Evolutionary conservation across 2,329 filamentous ascomycete genomes (phyloP).

Genomic region (Pezicula carpinea): DNA sequence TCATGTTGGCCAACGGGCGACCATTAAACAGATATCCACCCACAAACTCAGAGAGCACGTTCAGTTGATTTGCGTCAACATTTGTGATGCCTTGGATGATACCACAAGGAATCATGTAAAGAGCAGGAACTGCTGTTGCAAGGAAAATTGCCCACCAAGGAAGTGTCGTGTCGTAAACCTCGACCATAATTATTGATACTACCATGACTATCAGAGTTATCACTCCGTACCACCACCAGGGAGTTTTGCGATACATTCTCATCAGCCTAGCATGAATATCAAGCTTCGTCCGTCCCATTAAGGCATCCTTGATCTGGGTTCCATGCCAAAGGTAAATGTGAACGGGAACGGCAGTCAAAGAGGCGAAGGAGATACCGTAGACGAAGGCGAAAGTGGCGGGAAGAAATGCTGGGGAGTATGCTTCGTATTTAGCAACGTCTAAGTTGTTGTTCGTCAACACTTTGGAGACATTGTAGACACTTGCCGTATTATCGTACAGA

Average conservation of each 20-base stretch:
- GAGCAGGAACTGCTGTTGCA: conserved; percentile 21
- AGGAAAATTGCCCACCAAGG: conserved; percentile 24
- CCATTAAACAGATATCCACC: conserved; percentile 64
- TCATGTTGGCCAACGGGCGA: conserved; percentile 66
- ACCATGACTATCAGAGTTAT: conserved; percentile 27
- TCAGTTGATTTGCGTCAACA: conserved; percentile 49
- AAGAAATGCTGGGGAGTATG: conserved; percentile 64
- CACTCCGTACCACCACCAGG: conserved; percentile 49
- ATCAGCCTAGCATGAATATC: conserved; percentile 52
- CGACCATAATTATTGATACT: conserved; percentile 27
- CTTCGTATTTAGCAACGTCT: conserved; percentile 57
- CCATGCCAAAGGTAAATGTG: conserved; percentile 64
- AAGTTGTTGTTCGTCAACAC: conserved; percentile 62
- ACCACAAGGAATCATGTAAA: conserved; percentile 29
- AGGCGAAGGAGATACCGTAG: conserved; percentile 67
- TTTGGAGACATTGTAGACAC: conserved; percentile 55
- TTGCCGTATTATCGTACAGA: conserved; percentile 69
- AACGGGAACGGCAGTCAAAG: conserved; percentile 61
- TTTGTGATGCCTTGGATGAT: conserved; percentile 41
- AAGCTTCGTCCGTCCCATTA: conserved; percentile 31
- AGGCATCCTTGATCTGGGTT: conserved; percentile 50
- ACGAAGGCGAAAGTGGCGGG: conserved; percentile 66
- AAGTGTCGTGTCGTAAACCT: conserved; percentile 29
- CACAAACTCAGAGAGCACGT: conserved; percentile 67
- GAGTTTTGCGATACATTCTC: conserved; percentile 47